phyloP scores from a whole-genome alignment of 1,139 yeast genomes.

The Zygosaccharomyces pseudobailii region DNA sequence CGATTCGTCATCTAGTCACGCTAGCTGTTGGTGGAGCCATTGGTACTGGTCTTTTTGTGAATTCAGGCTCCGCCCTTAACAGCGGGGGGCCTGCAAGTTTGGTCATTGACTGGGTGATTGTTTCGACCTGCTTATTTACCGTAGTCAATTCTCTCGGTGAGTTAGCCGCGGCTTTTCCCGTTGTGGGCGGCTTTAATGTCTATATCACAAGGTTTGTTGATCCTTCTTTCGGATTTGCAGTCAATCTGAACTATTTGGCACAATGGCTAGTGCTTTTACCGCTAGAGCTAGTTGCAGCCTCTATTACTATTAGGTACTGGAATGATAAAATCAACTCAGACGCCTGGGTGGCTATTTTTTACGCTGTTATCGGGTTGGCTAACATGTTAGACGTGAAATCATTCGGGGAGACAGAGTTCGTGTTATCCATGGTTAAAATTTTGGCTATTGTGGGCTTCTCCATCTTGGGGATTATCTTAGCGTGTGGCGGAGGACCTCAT shows the following conservation, averaged over 20 bases:
- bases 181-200: conserved; percentile 47
- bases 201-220: conserved; percentile 49
- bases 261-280: conserved; percentile 68
- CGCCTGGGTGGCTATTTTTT: conserved; percentile 53
- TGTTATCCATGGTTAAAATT: conserved; percentile 52
- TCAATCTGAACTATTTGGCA: conserved; percentile 69
- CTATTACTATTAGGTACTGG: conserved; percentile 62
- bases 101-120: conserved; percentile 45
- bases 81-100: conserved; percentile 63
- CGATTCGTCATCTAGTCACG: neutral
- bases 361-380: conserved; percentile 41
- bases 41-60: conserved; percentile 63
- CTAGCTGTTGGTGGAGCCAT: conserved; percentile 64
- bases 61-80: conserved; percentile 51
- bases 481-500: conserved; percentile 62
- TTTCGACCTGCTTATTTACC: conserved; percentile 25
- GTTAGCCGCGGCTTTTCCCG: conserved; percentile 57
- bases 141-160: conserved; percentile 45
- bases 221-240: conserved; percentile 60
- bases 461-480: conserved; percentile 57
- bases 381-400: conserved; percentile 37
- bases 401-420: conserved; percentile 48
- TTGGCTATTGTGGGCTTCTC: conserved; percentile 41
- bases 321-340: conserved; percentile 49
- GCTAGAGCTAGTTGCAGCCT: conserved; percentile 48